Evolutionary conservation across 192 early-diverging fungal genomes (phyloP).

Genomic region (Backusella morwellensis): DNA sequence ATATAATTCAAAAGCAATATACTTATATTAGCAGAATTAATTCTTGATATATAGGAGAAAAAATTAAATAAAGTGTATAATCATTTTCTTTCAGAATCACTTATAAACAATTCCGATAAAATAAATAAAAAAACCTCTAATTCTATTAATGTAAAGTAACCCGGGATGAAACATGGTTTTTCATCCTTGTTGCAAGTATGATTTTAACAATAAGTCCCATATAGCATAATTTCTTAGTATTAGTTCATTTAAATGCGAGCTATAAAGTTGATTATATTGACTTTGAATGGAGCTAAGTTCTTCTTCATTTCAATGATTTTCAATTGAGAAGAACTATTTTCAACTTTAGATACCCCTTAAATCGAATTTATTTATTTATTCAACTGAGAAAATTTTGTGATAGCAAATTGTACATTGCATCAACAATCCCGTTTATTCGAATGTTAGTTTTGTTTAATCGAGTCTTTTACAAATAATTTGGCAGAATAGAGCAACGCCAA

Average conservation of each 20-base stretch:
- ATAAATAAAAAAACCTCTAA: not conserved
- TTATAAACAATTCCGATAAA: not conserved
- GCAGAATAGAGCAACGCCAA: no score
- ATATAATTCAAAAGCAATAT: no score
- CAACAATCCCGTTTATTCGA: no score
- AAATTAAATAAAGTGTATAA: no score
- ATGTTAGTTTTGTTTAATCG: no score
- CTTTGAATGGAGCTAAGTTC: not conserved
- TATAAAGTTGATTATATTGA: not conserved
- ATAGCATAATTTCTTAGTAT: not conserved
- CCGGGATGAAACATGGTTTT: not conserved
- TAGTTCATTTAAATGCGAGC: not conserved
- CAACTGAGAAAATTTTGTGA: not conserved
- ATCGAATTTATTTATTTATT: not conserved
- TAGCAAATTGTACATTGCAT: not conserved
- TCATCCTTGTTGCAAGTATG: not conserved
- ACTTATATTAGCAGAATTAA: no score
- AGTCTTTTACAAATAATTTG: no score
- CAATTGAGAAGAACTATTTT: not conserved
- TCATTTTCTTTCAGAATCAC: no score
- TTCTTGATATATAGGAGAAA: no score
- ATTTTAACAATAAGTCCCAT: not conserved
- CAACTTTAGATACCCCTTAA: not conserved
- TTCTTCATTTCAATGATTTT: not conserved
- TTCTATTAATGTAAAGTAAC: not conserved